These are phyloP conservation scores for Phoma sp. DNA, from an alignment of 2,329 filamentous ascomycete species.

Conservation along the genomic window DNA sequence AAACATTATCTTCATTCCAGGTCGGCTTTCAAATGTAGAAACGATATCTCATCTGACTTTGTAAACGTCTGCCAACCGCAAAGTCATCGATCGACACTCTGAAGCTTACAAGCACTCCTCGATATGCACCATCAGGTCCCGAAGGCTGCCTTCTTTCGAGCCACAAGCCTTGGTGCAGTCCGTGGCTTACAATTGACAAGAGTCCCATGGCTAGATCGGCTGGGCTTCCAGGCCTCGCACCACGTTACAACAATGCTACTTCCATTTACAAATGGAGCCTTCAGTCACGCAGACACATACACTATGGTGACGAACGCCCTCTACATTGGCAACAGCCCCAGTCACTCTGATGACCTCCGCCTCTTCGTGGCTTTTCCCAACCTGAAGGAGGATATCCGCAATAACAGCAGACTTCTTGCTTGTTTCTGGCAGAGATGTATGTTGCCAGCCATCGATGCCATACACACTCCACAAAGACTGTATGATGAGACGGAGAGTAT, in stretches of 20 bases:
- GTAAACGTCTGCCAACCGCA: not conserved
- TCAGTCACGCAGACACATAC: slow-evolving; percentile 9
- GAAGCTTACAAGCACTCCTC: not conserved
- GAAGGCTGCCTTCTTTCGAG: slow-evolving; percentile 12
- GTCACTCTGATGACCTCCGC: slow-evolving; percentile 7
- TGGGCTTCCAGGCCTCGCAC: slow-evolving; percentile 13
- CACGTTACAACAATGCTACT: slow-evolving; percentile 6
- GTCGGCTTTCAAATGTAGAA: not conserved
- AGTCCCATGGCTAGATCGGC: slow-evolving; percentile 13
- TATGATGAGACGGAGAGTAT: not conserved
- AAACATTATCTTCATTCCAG: slow-evolving; percentile 8
- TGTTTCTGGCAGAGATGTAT: slow-evolving; percentile 14
- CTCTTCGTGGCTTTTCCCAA: slow-evolving; percentile 8
- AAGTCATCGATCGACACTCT: too few relatives aligned
- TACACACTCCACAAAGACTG: not conserved
- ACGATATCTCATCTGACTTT: not conserved
- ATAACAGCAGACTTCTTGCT: slow-evolving; percentile 9
- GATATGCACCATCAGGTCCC: not conserved
- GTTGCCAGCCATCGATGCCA: slow-evolving; percentile 8
- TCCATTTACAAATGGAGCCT: slow-evolving; percentile 1
- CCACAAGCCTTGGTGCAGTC: slow-evolving; percentile 9
- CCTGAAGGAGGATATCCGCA: slow-evolving; percentile 4
- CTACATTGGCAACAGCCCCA: slow-evolving; percentile 11
- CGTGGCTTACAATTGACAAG: slow-evolving; percentile 6
- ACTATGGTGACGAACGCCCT: slow-evolving; percentile 11